Evolutionary conservation across 108 stramenopile species (phyloP).

Genomic region (Discostella stelligeroides): DNA sequence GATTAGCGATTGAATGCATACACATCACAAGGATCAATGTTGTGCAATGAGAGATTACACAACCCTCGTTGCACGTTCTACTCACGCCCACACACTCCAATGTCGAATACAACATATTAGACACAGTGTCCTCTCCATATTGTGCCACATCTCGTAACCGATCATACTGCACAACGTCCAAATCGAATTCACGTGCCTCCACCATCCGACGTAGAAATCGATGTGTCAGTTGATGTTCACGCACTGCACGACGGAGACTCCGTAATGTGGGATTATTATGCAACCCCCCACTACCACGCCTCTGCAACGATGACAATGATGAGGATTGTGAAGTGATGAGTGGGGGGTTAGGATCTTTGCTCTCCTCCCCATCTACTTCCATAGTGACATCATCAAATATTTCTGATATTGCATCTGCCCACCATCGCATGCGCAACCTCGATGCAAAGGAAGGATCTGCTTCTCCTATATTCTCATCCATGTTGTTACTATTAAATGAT

Average conservation of each 20-base stretch:
- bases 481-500: background rate
- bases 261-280: constrained; percentile 66
- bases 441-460: constrained; percentile 40
- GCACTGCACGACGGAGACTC: constrained; percentile 56
- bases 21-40: background rate
- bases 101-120: constrained; percentile 70
- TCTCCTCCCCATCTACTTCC: background rate
- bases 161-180: constrained; percentile 60
- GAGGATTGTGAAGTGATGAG: constrained; percentile 13
- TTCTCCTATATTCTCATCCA: background rate
- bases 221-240: constrained; percentile 60
- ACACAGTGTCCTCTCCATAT: constrained; percentile 75
- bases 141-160: constrained; percentile 58
- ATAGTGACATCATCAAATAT: constrained; percentile 42
- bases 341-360: background rate
- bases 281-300: constrained; percentile 23
- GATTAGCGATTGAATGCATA: background rate
- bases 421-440: constrained; percentile 79
- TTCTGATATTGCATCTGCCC: constrained; percentile 69
- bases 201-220: constrained; percentile 72
- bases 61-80: too few species aligned
- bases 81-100: constrained; percentile 58
- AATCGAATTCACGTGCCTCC: constrained; percentile 72
- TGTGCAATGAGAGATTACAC: background rate
- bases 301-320: constrained; percentile 43